phyloP scores from a whole-genome alignment of 257 asterid species.

The Nicotiana undulata region DNA sequence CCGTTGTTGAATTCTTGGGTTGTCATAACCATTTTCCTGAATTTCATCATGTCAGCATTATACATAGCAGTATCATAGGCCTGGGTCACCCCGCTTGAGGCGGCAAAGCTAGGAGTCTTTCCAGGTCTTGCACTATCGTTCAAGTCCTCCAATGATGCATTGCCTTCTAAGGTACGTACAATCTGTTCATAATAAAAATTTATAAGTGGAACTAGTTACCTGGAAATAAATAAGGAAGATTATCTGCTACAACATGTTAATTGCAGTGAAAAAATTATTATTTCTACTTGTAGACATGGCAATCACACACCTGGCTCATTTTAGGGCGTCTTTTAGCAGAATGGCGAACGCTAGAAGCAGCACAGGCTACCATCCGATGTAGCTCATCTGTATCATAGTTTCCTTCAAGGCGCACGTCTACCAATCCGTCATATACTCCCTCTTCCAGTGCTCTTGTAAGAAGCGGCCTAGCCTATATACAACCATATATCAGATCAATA shows the following conservation, averaged over 20 bases:
- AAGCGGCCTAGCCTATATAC: constrained; percentile 68
- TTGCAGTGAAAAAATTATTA: background rate
- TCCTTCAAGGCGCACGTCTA: constrained; percentile 62
- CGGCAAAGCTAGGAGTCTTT: constrained; percentile 22
- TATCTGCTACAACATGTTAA: background rate
- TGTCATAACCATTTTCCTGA: constrained; percentile 67
- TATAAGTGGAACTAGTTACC: background rate
- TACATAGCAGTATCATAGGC: constrained; percentile 67
- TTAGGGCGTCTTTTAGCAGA: constrained; percentile 89
- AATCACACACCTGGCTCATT: constrained; percentile 70
- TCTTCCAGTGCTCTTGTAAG: constrained; percentile 53
- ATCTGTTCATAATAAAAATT: constrained; percentile 29
- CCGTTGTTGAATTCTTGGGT: constrained; percentile 46
- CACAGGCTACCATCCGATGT: constrained; percentile 58
- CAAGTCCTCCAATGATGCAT: constrained; percentile 65
- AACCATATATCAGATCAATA: background rate
- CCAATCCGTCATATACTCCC: constrained; percentile 44
- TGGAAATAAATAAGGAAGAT: background rate
- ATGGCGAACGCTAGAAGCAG: constrained; percentile 81
- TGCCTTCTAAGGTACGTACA: constrained; percentile 70
- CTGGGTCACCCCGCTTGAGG: constrained; percentile 11
- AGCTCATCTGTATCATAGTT: constrained; percentile 45
- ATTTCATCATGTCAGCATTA: constrained; percentile 86
- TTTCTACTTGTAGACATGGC: background rate
- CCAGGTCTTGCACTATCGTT: constrained; percentile 43